Evolutionary conservation across 306 rosid species (phyloP), one percentile per base, ranked within the genome.

Genomic region (Prunus davidiana): DNA sequence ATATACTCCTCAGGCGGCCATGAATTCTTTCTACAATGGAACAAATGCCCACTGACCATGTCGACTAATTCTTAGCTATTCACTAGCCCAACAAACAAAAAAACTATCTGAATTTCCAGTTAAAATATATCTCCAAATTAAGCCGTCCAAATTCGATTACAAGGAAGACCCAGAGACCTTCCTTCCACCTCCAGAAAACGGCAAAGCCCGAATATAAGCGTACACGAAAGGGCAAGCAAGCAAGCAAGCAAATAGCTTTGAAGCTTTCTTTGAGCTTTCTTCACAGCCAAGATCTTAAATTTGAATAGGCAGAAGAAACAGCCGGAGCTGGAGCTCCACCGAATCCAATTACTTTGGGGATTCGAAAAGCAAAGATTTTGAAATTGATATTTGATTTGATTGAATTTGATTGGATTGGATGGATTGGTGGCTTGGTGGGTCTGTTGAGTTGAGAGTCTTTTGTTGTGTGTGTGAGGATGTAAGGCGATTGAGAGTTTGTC

Each of bases 1-100:
- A 95, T 84, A 67, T 95, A 95, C 91, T 92, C 99, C 72, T 87
- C 88, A 10, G 97, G 86, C 15, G 99, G 99, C 99, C 99, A 95
- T 43, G 99, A 95, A 85, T 92, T 90, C 83, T 92, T 95, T 82
- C 97, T 86, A 84, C 73, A 83, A 60, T 88, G 97, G 72, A 95
- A 95, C 68, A 95, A 54, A 78, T 79, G 81, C 24, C 92, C 91
- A 76, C 83, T 86, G 67, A 95, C 88, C 99, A 95, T 95, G 58
- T 68, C 64, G 67, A 79, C 81, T 50, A 61, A 58, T 10, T 61
- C 8, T 38, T 7, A 38, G 43, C 43, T 38, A 38, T 38, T 12
- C 14, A 49, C 16, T 78, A 55, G 57, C 47, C 63, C 60, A n/a
- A 34, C 16, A 16, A 16, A 16, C 8, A 20, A 8, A 13, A 50